Percentiles rank a stretch among this genome's conserved stretches.
Evolutionary conservation across 768 basidiomycete genomes (phyloP).

Genomic region (Tulasnella sp.): DNA sequence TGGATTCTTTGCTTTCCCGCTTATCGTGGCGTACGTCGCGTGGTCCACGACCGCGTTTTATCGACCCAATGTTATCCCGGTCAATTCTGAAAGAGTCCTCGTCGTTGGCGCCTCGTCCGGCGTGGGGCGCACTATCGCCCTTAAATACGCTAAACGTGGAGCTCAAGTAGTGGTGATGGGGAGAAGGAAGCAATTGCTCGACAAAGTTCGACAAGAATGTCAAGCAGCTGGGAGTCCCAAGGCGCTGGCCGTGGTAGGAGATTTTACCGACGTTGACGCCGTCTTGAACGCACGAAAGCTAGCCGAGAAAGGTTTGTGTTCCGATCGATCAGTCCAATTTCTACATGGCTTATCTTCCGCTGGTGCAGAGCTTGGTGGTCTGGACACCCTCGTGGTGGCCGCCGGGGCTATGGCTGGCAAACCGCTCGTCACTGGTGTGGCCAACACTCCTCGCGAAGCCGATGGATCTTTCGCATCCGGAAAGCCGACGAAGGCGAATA

Average conservation of each 20-base stretch:
- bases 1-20: background rate
- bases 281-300: constrained; percentile 57
- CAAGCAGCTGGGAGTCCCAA: constrained; percentile 32
- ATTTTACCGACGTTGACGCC: constrained; percentile 63
- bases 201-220: constrained; percentile 63
- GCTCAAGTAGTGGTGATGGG: constrained; percentile 73
- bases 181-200: constrained; percentile 53
- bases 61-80: constrained; percentile 19
- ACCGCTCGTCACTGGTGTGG: constrained; percentile 69
- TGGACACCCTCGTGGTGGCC: constrained; percentile 77
- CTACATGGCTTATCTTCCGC: background rate
- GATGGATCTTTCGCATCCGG: background rate
- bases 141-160: constrained; percentile 68
- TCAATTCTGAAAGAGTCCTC: constrained; percentile 60
- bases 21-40: constrained; percentile 2
- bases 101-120: constrained; percentile 83
- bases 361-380: constrained; percentile 65
- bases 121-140: constrained; percentile 68
- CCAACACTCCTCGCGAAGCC: constrained; percentile 4
- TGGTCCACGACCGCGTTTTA: constrained; percentile 5
- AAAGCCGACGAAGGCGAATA: constrained; percentile 43
- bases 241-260: constrained; percentile 54
- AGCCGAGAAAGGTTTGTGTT: constrained; percentile 52
- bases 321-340: constrained; percentile 14
- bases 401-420: constrained; percentile 82